phyloP scores from a whole-genome alignment of 2,329 filamentous ascomycete species.

The Penicillium oxalicum region DNA sequence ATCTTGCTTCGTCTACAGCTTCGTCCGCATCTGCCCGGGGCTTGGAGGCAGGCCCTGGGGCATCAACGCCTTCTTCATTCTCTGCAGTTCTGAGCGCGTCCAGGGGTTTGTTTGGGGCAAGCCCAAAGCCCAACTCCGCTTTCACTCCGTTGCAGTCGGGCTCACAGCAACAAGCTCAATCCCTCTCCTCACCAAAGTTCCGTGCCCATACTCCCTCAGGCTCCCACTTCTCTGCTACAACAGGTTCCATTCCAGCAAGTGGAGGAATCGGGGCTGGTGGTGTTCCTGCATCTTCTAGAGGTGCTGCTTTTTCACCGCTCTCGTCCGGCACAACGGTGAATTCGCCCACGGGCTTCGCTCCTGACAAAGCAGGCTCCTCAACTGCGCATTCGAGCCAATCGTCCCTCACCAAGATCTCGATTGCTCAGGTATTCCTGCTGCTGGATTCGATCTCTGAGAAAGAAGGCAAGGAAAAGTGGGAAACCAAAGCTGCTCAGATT shows the following conservation, averaged over 20 bases:
- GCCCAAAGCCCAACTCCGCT: slow-evolving; percentile 50
- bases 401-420: slow-evolving; percentile 83
- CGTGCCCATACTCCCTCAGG: slow-evolving; percentile 50
- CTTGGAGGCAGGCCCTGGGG: slow-evolving; percentile 40
- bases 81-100: slow-evolving; percentile 48
- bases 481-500: slow-evolving; percentile 83
- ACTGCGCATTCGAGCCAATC: slow-evolving; percentile 46
- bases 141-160: slow-evolving; percentile 51
- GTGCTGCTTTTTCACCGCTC: slow-evolving; percentile 56
- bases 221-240: slow-evolving; percentile 52
- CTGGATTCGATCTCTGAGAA: slow-evolving; percentile 94
- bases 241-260: slow-evolving; percentile 49
- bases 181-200: slow-evolving; percentile 52
- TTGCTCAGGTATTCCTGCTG: slow-evolving; percentile 90
- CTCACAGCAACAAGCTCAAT: slow-evolving; percentile 49
- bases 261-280: slow-evolving; percentile 46
- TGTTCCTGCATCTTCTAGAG: slow-evolving; percentile 52
- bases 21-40: slow-evolving; percentile 40
- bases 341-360: slow-evolving; percentile 48
- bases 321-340: slow-evolving; percentile 52
- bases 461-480: slow-evolving; percentile 85
- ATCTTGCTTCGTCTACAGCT: slow-evolving; percentile 39
- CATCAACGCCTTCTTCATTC: slow-evolving; percentile 45
- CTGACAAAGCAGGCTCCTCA: slow-evolving; percentile 41
- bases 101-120: slow-evolving; percentile 47